phyloP scores from a whole-genome alignment of 2,329 filamentous ascomycete species.

The Neurospora crassa region DNA sequence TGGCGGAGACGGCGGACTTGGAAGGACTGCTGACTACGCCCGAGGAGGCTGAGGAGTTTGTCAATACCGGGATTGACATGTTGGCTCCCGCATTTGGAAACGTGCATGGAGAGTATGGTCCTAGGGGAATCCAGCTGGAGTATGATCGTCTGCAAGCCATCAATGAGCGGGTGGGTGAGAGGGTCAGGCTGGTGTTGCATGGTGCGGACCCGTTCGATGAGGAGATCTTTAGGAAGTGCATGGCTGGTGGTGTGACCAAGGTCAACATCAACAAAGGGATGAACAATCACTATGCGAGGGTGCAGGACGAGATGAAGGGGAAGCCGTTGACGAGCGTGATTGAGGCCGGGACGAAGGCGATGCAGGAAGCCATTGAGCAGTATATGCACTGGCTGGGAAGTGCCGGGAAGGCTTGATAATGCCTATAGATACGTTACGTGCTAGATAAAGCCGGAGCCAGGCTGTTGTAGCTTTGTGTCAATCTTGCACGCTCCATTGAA shows the following conservation, averaged over 20 bases:
- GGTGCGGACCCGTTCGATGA: conserved; percentile 38
- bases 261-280: conserved; percentile 44
- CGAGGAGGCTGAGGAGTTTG: conserved; percentile 61
- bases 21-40: conserved; percentile 51
- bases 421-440: not conserved
- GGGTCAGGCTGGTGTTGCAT: conserved; percentile 37
- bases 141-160: conserved; percentile 41
- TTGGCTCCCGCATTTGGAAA: conserved; percentile 69
- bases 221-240: conserved; percentile 34
- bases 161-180: conserved; percentile 32
- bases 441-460: not conserved
- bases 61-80: conserved; percentile 62
- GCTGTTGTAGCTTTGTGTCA: not conserved
- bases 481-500: not conserved
- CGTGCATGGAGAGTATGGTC: conserved; percentile 65
- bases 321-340: conserved; percentile 38
- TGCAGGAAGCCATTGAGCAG: conserved; percentile 38
- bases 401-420: conserved; percentile 31
- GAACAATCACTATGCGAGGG: conserved; percentile 36
- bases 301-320: conserved; percentile 35
- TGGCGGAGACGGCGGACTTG: conserved; percentile 46
- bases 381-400: conserved; percentile 37
- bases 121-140: conserved; percentile 52
- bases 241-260: conserved; percentile 36
- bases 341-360: conserved; percentile 34